These are phyloP conservation scores for Monosiga brevicollis DNA, from an alignment of 78 protist species.

Conservation along the genomic window DNA sequence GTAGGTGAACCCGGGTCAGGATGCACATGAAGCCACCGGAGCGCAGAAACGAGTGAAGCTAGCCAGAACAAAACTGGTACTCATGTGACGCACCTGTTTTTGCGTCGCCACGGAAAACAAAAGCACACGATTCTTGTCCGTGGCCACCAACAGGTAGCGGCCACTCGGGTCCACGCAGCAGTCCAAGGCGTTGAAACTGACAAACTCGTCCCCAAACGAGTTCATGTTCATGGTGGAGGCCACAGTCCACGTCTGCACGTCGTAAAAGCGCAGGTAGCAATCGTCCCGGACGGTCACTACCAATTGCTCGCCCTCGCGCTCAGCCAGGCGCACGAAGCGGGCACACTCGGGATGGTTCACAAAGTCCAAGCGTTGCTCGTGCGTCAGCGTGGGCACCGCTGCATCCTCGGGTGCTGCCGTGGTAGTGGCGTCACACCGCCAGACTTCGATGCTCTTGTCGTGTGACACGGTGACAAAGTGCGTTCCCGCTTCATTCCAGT, in stretches of 20 bases:
- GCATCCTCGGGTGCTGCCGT: neutral
- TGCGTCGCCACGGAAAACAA: neutral
- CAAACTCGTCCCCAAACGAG: slow-evolving; percentile 4
- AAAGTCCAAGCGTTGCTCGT: neutral
- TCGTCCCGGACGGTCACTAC: neutral
- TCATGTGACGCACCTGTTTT: neutral
- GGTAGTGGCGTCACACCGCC: neutral
- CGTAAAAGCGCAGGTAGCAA: neutral
- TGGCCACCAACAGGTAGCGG: neutral
- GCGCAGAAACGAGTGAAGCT: neutral
- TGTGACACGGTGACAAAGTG: neutral
- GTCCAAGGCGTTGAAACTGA: slow-evolving; percentile 19
- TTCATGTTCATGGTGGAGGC: slow-evolving; percentile 5
- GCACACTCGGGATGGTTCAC: neutral
- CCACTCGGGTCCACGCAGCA: neutral
- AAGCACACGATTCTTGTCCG: neutral
- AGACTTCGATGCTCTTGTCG: neutral
- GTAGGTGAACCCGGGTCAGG: too few species aligned
- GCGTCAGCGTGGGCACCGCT: neutral
- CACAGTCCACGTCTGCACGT: neutral
- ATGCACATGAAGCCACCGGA: neutral
- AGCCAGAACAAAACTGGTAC: too few species aligned
- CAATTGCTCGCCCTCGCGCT: neutral
- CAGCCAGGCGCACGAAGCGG: neutral
- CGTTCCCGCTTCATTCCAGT: neutral